Evolutionary conservation across 805 yeast genomes (phyloP).

Genomic region (Saccharomycopsis guyanensis): DNA sequence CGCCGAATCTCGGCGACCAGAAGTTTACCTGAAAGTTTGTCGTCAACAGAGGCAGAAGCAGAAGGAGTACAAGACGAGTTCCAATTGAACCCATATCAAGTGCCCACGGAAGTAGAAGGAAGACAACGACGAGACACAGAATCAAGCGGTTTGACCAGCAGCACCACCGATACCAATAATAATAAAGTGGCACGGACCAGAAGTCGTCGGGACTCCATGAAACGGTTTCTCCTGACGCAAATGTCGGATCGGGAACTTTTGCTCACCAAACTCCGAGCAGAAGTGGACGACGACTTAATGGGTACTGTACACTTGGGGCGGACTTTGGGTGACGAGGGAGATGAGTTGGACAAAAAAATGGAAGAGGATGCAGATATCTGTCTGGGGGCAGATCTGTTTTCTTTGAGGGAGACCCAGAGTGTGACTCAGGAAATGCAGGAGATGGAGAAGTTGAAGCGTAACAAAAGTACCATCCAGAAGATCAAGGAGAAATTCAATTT

Average conservation of each 20-base stretch:
- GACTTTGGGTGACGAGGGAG: neutral
- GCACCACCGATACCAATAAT: neutral
- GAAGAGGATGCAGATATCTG: neutral
- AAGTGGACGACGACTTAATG: neutral
- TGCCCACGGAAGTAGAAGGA: neutral
- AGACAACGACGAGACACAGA: neutral
- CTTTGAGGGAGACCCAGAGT: neutral
- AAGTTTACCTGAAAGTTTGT: too few relatives aligned
- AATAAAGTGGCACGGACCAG: neutral
- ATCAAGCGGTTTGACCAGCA: neutral
- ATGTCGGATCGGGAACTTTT: neutral
- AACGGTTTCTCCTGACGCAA: neutral
- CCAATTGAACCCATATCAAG: too few relatives aligned
- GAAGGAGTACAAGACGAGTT: too few relatives aligned
- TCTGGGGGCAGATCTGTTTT: neutral
- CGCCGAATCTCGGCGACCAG: too few relatives aligned
- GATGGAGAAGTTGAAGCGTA: constrained; percentile 1
- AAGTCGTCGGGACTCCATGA: neutral
- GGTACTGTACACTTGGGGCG: neutral
- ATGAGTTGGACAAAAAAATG: neutral
- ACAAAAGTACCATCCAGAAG: constrained; percentile 1
- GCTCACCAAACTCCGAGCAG: neutral
- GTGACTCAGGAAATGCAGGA: constrained; percentile 3
- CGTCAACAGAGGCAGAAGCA: too few relatives aligned
- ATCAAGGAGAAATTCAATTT: constrained; percentile 8